These are phyloP conservation scores for thale cress (Arabidopsis thaliana) DNA, from an alignment of 345 rosid genomes.

Conservation along the genomic window TAIR10.1 NC_003074.8:3209001-3209500, in stretches of 20 bases:
- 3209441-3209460: conserved; percentile 98
- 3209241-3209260: neutral
- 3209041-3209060: conserved; percentile 46
- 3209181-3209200: neutral
- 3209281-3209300: conserved; percentile 16
- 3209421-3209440: conserved; percentile 99
- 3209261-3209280: neutral
- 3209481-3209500: conserved; percentile 7
- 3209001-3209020: conserved; percentile 26
- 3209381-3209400: conserved; percentile 90
- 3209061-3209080: conserved; percentile 97
- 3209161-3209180: conserved; percentile 87
- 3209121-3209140: conserved; percentile 91
- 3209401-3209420: conserved; percentile 91
- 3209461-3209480: conserved; percentile 10
- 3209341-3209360: conserved; percentile 1
- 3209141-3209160: conserved; percentile 98
- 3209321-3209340: neutral
- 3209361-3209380: conserved; percentile 6
- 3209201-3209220: neutral
- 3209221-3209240: neutral
- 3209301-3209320: neutral
- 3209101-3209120: conserved; percentile 72
- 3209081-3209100: conserved; percentile 89
- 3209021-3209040: conserved; percentile 35